phyloP scores from a whole-genome alignment of 1,284 basidiomycete species.

The Malassezia equina region DNA sequence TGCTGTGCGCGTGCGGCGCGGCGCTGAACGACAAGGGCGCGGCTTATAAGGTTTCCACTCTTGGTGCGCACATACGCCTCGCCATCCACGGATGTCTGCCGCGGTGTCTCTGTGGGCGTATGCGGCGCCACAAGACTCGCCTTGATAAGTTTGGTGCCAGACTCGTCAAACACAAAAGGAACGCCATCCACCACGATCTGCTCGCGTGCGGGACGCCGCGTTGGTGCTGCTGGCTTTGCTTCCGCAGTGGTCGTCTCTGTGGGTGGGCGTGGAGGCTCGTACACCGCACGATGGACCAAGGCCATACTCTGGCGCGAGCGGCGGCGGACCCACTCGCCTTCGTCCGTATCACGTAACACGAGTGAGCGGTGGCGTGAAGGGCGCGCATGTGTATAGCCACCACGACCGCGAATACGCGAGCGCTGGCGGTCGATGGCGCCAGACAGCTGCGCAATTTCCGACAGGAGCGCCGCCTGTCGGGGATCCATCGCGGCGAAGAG shows the following conservation, averaged over 20 bases:
- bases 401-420: constrained; percentile 2
- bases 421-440: constrained; percentile 34
- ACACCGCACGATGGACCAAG: constrained; percentile 24
- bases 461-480: constrained; percentile 30
- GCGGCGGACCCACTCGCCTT: constrained; percentile 32
- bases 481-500: constrained; percentile 7
- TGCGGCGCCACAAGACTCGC: constrained; percentile 17
- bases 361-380: constrained; percentile 4
- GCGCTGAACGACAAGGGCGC: constrained; percentile 33
- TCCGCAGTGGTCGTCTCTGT: not conserved
- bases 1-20: constrained; percentile 23
- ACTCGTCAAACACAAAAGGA: constrained; percentile 52
- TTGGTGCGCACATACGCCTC: constrained; percentile 49
- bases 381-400: not conserved
- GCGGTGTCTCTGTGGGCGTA: constrained; percentile 16
- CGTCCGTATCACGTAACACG: constrained; percentile 11
- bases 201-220: constrained; percentile 16
- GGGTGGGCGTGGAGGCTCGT: not conserved
- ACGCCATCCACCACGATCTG: constrained; percentile 53
- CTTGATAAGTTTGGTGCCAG: constrained; percentile 51
- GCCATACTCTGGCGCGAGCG: constrained; percentile 36
- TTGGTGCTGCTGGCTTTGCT: constrained; percentile 3
- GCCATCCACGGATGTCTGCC: constrained; percentile 46
- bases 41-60: constrained; percentile 50
- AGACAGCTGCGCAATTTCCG: constrained; percentile 37